Percentiles rank a stretch among this genome's conserved stretches.
These are phyloP conservation scores for Dactylorhiza incarnata DNA, from an alignment of 106 monocot species.

Conservation along the genomic window DNA sequence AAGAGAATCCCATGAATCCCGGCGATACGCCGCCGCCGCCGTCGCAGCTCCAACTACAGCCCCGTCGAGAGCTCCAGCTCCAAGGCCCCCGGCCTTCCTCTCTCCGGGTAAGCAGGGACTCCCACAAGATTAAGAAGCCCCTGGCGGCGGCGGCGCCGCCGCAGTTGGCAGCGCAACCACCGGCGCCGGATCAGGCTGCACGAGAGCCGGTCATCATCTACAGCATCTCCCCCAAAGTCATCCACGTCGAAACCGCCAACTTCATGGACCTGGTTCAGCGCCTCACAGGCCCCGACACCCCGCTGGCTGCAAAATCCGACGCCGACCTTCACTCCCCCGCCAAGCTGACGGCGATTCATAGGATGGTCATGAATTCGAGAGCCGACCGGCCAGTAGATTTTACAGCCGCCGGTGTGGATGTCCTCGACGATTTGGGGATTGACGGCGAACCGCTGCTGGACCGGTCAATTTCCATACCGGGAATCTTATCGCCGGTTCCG, in stretches of 20 bases:
- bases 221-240: constrained; percentile 43
- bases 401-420: neutral
- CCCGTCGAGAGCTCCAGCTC: constrained; percentile 22
- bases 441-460: neutral
- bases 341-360: constrained; percentile 12
- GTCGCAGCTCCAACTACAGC: constrained; percentile 1
- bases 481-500: constrained; percentile 55
- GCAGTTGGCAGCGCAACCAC: neutral
- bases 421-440: neutral
- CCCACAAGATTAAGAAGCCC: constrained; percentile 45
- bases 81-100: constrained; percentile 56
- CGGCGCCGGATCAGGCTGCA: neutral
- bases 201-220: constrained; percentile 43
- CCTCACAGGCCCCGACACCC: constrained; percentile 36
- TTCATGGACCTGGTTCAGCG: constrained; percentile 52
- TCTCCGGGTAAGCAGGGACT: constrained; percentile 37
- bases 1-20: constrained; percentile 10
- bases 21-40: neutral
- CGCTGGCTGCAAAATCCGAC: neutral
- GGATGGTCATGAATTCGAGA: neutral
- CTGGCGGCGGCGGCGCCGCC: neutral
- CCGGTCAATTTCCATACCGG: constrained; percentile 8
- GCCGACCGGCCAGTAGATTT: neutral
- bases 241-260: constrained; percentile 40
- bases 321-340: constrained; percentile 16